Evolutionary conservation across 495 filamentous ascomycete species (phyloP).

Genomic region (Aspergillus baeticus): DNA sequence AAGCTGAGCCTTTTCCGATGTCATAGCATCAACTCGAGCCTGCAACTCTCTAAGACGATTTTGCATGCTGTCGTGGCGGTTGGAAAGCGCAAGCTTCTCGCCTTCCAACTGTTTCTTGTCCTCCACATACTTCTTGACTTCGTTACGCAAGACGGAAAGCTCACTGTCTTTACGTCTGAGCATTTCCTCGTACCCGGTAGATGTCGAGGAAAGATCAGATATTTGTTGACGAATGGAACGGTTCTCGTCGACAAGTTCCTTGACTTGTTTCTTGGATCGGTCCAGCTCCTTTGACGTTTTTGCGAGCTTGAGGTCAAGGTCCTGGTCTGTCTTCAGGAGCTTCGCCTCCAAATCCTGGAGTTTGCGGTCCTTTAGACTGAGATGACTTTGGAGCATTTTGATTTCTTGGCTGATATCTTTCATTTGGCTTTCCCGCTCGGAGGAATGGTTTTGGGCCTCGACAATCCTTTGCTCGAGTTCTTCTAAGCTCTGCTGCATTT

Average conservation of each 20-base stretch:
- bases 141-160: constrained; percentile 75
- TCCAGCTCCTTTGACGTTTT: constrained; percentile 82
- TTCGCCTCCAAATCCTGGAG: constrained; percentile 83
- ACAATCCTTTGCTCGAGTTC: constrained; percentile 67
- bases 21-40: constrained; percentile 83
- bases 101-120: constrained; percentile 76
- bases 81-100: constrained; percentile 64
- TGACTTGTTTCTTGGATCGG: constrained; percentile 63
- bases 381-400: constrained; percentile 88
- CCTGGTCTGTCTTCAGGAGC: constrained; percentile 81
- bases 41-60: constrained; percentile 78
- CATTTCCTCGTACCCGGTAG: constrained; percentile 90
- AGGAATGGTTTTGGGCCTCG: constrained; percentile 63
- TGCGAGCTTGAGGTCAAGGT: constrained; percentile 82
- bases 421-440: constrained; percentile 68
- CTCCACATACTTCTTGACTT: constrained; percentile 73
- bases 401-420: constrained; percentile 75
- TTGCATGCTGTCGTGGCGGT: constrained; percentile 79
- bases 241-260: constrained; percentile 78
- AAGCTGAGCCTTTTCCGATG: constrained; percentile 75
- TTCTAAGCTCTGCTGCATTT: constrained; percentile 62
- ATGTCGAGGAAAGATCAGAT: constrained; percentile 83
- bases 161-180: constrained; percentile 93
- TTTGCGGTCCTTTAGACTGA: constrained; percentile 87
- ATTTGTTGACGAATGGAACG: constrained; percentile 82